Base-by-base conservation (phyloP, 768 basidiomycete genomes). In the Hypsizygus marmoreus region DNA sequence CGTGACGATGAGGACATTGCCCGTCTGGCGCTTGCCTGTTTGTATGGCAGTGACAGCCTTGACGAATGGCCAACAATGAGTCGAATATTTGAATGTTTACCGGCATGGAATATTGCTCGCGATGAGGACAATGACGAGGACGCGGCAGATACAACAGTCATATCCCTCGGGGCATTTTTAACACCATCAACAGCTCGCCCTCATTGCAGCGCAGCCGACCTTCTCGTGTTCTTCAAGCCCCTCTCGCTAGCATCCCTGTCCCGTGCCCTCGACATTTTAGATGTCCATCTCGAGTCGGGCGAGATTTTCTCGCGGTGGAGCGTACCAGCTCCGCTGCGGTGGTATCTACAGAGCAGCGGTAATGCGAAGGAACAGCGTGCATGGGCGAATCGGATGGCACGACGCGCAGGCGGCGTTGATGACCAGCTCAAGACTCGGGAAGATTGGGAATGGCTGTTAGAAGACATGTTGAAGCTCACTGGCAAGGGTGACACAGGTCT, bases 11-110 rank as follows among this genome's bases (percentile, higher is more conserved):
- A 88, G 56, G 90, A 92, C 54, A 81, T 95, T 60, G 91, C 84
- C 11, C 80, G 88, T 9, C 65, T 97, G 11, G 94, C 95, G 3
- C 80, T 98, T 10, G 87, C 94, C 6, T 87, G 86, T 57, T 67
- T 97, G 17, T 99, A 99, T 51, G 93, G 93, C 11, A 88, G 80
- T 56, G 76, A 82, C 48, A 78, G 77, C 44, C 67, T 85, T 25
- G 73, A 81, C 47, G 76, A 84, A 53, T 95, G 91, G 91, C 59
- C 81, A 1, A 83, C 73, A 4, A 97, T 97, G 94, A 91, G 87
- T 53, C 72, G 74, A 24, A 90, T 99, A 40, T 97, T 99, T 63
- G 95, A 99, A 62, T 99, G 95, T 61, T 75, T 98, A 24, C 95
- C 95, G 0, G 95, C 86, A 3, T 97, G 95, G 91, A 84, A 83